Base-by-base conservation (phyloP, 805 yeast genomes). In the Yamadazyma endophytica region DNA sequence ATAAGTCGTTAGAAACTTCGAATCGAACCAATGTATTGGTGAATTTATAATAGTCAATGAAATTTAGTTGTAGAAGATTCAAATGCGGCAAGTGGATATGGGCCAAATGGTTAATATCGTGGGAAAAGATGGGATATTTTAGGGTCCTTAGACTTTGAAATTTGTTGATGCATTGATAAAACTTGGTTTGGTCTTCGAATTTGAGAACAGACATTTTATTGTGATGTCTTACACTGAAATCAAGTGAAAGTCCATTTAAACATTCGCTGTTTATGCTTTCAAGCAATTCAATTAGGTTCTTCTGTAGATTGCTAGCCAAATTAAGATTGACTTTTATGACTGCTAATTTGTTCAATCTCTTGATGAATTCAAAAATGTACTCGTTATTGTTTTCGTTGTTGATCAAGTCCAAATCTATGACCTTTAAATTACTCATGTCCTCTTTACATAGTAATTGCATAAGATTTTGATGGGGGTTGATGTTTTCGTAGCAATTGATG, bases 31-130 rank as follows among this genome's bases (percentile, higher is more conserved):
- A 26, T 8, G 39, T 29, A 12, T 35, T 41, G 14, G 26, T 28
- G 19, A 36, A 32, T 17, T 36, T 38, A 14, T 26, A 33, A n/a
- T 29, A n/a, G 25, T 41, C 46, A 6, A 41, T 24, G 5, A 41
- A 18, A 13, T 38, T 18, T 9, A 41, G 28, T 15, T 41, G 39
- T 7, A 41, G 20, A 6, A 20, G 12, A 8, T 30, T 13, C 11
- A 41, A 15, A 1, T 23, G 7, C 2, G 39, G 39, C 19, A 36
- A 31, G 4, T 26, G 6, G 11, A 32, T 12, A 11, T 14, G 6
- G 11, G 23, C 13, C 13, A 41, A 27, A 7, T 23, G n/a, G 5
- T 18, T 13, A 20, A 34, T 19, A 15, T 29, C 19, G 5, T 29
- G 18, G 6, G 32, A 38, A 13, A 29, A 33, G 12, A 35, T 30